A percentile compares a stretch with the other conserved stretches of the same genome.
Conservation (phyloP, 164 flowering plant genomes). For the Vitis riparia region DNA sequence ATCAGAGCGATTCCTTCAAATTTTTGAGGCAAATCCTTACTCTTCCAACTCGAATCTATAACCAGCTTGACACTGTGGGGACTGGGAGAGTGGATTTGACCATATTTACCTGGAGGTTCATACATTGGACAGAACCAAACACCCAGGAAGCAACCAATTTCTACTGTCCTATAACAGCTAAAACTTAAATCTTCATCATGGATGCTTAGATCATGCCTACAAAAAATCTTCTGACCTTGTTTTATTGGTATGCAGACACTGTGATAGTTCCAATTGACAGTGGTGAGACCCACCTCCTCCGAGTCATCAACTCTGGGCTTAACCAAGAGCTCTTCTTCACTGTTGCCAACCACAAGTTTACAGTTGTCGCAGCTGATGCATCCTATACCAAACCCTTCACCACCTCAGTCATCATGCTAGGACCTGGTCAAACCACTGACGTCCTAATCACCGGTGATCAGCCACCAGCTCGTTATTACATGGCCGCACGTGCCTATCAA, state of each 20-base stretch:
- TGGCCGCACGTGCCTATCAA: slow-evolving; percentile 48
- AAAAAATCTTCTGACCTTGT: neutral
- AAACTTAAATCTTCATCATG: no score
- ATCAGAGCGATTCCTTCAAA: no score
- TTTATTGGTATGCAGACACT: slow-evolving; percentile 45
- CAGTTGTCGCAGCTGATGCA: slow-evolving; percentile 79
- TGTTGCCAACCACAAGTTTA: slow-evolving; percentile 69
- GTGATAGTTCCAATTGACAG: slow-evolving; percentile 52
- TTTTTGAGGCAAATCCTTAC: no score
- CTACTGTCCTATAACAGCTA: no score
- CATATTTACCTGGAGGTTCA: no score
- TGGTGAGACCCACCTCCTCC: slow-evolving; percentile 71
- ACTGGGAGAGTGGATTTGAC: no score
- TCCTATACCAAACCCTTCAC: slow-evolving; percentile 69
- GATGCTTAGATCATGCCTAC: neutral
- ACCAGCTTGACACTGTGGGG: no score
- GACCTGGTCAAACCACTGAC: slow-evolving; percentile 73
- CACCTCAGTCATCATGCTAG: slow-evolving; percentile 70
- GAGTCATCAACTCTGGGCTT: slow-evolving; percentile 69
- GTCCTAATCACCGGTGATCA: slow-evolving; percentile 50
- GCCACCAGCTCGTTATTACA: slow-evolving; percentile 45
- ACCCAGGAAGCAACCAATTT: no score
- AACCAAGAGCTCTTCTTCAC: slow-evolving; percentile 74
- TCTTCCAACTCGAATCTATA: no score
- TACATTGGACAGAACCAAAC: no score